Base-by-base conservation (phyloP, 192 early-diverging fungal genomes). In the Coemansia sp. region DNA sequence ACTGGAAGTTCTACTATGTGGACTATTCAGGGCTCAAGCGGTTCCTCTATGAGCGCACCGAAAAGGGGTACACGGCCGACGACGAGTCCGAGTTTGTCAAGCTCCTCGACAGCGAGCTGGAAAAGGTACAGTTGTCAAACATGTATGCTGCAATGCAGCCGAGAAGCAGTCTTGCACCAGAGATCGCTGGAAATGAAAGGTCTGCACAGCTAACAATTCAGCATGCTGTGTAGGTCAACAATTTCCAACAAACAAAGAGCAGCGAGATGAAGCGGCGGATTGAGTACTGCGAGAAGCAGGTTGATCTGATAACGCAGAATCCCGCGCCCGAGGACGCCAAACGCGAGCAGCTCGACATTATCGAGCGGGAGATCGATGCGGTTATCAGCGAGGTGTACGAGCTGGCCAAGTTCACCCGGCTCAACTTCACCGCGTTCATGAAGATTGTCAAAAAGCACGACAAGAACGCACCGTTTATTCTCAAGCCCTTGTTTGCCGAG, bases 401-500 rank as follows among this genome's bases (percentile, higher is more conserved):
- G 65, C 71, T 92, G 43, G 84, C 89, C 33, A 87, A 86, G 58
- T 92, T 84, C 59, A 85, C 85, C 11, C 80, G 89, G 12, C 81
- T 90, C 61, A 92, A 92, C 81, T 92, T 89, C 69, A 88, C 91
- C 9, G 91, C 88, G 22, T 89, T 92, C 54, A 79, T 89, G 32
- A 89, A 96, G 83, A 97, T 98, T 65, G 84, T 99, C 70, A 99
- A 99, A 79, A 99, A 99, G 80, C 97, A 99, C 73, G 95, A 99
- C 81, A 95, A 96, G 86, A 88, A 93, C 80, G 94, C 95, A 38
- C 84, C 81, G 8, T 92, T 86, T 64, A 75, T 85, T 29, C 74
- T 98, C 27, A 79, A 90, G 71, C 84, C 91, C 25, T 68, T 92
- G 81, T 89, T 91, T 72, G 83, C 84, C 82, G 78, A 90, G 72